Evolutionary conservation across 2,329 filamentous ascomycete species (phyloP), one percentile per base, ranked within the genome.

Genomic region (Aspergillus pseudonomiae): DNA sequence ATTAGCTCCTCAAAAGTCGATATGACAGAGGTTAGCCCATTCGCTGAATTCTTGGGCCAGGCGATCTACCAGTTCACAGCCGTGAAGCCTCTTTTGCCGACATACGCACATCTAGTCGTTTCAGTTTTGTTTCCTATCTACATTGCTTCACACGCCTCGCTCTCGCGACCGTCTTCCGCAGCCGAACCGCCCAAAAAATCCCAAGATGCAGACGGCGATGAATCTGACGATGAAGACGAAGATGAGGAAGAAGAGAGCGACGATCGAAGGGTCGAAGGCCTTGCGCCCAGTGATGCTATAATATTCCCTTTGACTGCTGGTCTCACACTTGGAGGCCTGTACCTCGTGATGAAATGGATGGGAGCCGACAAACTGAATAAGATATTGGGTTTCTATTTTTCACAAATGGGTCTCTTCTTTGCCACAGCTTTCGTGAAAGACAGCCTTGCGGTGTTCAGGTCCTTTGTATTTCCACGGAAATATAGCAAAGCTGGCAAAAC

Each of bases 321-420:
- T 2, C 73, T 83, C 11, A 88, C 90, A 1, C 86, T 98, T 10
- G 84, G 88, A 48, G 88, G 88, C 6, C 83, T 98, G 14, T 98
- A 98, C 81, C 89, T 94, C 71, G 83, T 97, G 64, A 93, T 98
- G 74, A 93, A 96, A 76, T 95, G 90, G 86, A 86, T 97, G 61
- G 84, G 94, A 68, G 92, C 93, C 0, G 84, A 88, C 12, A 81
- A 96, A 26, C 80, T 98, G 71, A 97, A 94, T 81, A 91, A 90
- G 77, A 86, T 96, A 45, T 81, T 98, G 26, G 89, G 91, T 45
- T 88, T 86, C 73, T 97, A 98, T 81, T 94, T 97, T 79, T 91
- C 91, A 3, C 77, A 87, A 63, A 88, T 94, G 74, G 92, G 92
- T 0, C 78, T 96, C n/a, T 89, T 91, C 65, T 92, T 92, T 65